phyloP scores from a whole-genome alignment of 2,329 filamentous ascomycete species.

The Calycina herbarum region DNA sequence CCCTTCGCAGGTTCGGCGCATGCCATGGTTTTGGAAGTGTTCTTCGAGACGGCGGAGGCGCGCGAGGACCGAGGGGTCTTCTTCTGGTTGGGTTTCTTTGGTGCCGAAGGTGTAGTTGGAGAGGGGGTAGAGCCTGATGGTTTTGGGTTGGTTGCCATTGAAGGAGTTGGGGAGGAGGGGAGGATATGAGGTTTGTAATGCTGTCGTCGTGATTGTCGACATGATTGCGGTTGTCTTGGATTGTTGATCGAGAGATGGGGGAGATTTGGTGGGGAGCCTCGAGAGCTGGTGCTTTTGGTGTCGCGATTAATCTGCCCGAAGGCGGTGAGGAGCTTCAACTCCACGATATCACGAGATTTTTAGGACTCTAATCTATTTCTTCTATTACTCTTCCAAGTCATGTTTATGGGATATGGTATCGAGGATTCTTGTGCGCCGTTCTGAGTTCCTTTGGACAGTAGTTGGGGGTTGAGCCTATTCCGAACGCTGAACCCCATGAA shows the following conservation, averaged over 20 bases:
- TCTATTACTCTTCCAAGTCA: neutral
- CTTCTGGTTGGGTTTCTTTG: conserved; percentile 96
- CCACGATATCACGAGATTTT: neutral
- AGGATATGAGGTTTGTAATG: conserved; percentile 75
- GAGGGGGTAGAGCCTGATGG: conserved; percentile 88
- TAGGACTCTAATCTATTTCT: neutral
- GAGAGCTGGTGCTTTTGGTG: neutral
- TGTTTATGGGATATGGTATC: neutral
- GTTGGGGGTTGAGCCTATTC: too few species aligned
- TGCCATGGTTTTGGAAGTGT: conserved; percentile 87
- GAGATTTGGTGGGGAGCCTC: neutral
- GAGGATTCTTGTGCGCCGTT: too few species aligned
- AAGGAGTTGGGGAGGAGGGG: conserved; percentile 81
- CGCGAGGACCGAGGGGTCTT: conserved; percentile 92
- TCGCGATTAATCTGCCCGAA: neutral
- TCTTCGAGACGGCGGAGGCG: conserved; percentile 93
- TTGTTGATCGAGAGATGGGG: neutral
- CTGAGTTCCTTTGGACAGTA: too few species aligned
- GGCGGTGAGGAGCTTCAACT: neutral
- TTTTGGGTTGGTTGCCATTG: conserved; percentile 83
- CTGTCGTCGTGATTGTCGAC: conserved; percentile 79
- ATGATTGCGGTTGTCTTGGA: conserved; percentile 48
- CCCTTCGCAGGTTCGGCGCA: conserved; percentile 96
- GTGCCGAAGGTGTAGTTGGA: conserved; percentile 99
- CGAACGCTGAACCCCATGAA: too few species aligned